A percentile compares a stretch with the other conserved stretches of the same genome.
These are phyloP conservation scores for Wickerhamomyces sp. DNA, from an alignment of 1,139 yeast species.

Conservation along the genomic window DNA sequence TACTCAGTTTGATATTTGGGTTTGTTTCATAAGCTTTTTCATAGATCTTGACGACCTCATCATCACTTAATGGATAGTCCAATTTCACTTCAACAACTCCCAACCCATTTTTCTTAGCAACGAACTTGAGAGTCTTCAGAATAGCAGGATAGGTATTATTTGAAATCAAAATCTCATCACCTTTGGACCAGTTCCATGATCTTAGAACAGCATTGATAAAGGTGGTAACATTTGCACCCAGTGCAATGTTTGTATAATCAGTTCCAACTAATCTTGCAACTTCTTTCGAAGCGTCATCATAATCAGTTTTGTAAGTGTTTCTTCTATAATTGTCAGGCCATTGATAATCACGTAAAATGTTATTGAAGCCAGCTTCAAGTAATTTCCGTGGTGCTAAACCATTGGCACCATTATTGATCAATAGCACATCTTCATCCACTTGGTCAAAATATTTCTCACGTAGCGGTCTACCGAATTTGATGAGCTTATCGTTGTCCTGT, in stretches of 20 bases:
- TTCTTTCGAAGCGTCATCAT: slow-evolving; percentile 6
- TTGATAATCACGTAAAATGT: slow-evolving; percentile 6
- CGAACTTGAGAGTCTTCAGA: slow-evolving; percentile 45
- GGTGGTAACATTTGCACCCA: slow-evolving; percentile 47
- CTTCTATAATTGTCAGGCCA: slow-evolving; percentile 13
- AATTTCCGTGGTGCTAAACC: slow-evolving; percentile 9
- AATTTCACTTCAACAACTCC: slow-evolving; percentile 41
- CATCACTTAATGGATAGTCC: slow-evolving; percentile 45
- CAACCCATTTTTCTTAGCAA: slow-evolving; percentile 39
- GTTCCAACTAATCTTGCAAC: slow-evolving; percentile 5
- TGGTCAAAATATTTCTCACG: slow-evolving; percentile 38
- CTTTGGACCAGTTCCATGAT: slow-evolving; percentile 45
- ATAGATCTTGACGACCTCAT: slow-evolving; percentile 40
- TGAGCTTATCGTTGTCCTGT: slow-evolving; percentile 28
- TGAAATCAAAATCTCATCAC: slow-evolving; percentile 50
- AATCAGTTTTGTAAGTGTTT: slow-evolving; percentile 5
- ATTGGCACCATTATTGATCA: slow-evolving; percentile 12
- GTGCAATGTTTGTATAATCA: slow-evolving; percentile 4
- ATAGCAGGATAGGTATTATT: slow-evolving; percentile 58
- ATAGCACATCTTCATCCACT: slow-evolving; percentile 6
- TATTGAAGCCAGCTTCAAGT: slow-evolving; percentile 5
- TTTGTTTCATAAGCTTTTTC: slow-evolving; percentile 28
- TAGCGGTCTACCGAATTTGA: slow-evolving; percentile 36
- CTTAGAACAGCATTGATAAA: slow-evolving; percentile 58
- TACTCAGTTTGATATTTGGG: slow-evolving; percentile 32